Base-by-base conservation (phyloP, 164 flowering plant species). In the Akebia trifoliata region DNA sequence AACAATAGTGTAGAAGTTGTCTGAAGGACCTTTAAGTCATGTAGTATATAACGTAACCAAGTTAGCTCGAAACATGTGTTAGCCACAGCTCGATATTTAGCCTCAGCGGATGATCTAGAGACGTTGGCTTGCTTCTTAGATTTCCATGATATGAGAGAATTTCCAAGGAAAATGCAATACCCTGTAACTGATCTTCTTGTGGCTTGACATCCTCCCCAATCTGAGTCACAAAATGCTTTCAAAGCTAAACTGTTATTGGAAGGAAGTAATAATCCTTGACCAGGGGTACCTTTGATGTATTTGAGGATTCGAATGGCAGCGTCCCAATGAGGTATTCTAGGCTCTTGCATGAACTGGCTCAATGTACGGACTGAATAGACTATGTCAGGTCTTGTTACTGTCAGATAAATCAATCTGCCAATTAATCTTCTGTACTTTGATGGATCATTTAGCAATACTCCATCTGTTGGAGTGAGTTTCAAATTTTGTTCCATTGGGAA, bases 401-500 rank as follows among this genome's bases (percentile, higher is more conserved):
- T 34, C 4, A 53, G 43, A 18, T 53, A 53, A 34, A 53, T 36
- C 15, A 53, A 20, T 34, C 40, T 34, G 3, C 40, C 8, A 44
- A 53, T 31, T 26, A 53, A 53, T 53, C 57, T 34, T 35, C n/a
- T 34, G 6, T 53, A 53, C 22, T 53, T 53, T 12, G 57, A 12
- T 44, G 25, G 48, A 44, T 44, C 48, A 44, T n/a, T 17, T 21
- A 44, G 21, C 14, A 36, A 3, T 36, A 36, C 1, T 3, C 39
- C 39, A 36, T 36, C 22, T 44, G 48, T 44, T 17, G 21, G 48
- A 44, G 40, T 54, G 21, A 54, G 57, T 14, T 54, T 54, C 32
- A 54, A 54, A 54, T 54, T 8, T 21, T 54, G 42, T 9, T 35
- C 43, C 57, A 54, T 54, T 6, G 57, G 42, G 35, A 53, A 35